Conservation (phyloP, 768 basidiomycete genomes). For the Podaxis pistillaris region DNA sequence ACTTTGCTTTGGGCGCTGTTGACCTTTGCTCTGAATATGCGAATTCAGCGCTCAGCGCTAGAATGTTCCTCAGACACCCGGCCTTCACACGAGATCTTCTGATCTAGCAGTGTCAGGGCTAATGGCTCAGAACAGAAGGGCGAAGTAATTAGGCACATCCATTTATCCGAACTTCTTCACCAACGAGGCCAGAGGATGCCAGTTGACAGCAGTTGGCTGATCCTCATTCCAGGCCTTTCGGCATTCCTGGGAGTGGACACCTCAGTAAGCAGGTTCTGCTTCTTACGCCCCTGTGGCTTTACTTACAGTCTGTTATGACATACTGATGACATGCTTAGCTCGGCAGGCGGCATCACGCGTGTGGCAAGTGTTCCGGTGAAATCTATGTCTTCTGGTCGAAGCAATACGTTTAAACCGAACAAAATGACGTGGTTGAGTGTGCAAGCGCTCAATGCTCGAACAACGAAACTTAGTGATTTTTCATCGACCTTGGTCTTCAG, state of each 20-base stretch:
- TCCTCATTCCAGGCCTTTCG: neutral
- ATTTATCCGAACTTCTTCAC: slow-evolving; percentile 8
- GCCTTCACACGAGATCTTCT: neutral
- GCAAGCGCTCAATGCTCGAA: no score
- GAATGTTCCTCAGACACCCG: neutral
- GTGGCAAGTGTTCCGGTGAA: no score
- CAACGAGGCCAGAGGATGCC: neutral
- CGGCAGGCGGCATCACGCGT: no score
- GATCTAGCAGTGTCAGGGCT: neutral
- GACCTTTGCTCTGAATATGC: no score
- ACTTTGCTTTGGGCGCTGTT: no score
- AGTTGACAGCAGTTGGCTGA: neutral
- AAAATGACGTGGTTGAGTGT: no score
- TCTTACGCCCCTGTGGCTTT: neutral
- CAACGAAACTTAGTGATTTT: no score
- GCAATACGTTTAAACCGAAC: no score
- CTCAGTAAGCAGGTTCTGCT: neutral
- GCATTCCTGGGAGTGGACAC: neutral
- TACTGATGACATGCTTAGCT: neutral
- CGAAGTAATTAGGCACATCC: slow-evolving; percentile 11
- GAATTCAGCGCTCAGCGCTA: neutral
- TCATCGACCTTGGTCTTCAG: neutral
- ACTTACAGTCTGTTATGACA: neutral
- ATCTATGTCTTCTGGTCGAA: no score
- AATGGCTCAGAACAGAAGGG: neutral